Percentiles rank a stretch among this genome's conserved stretches.
Conservation (phyloP, 176 grass and related monocot genomes). For the Ensete ventricosum region DNA sequence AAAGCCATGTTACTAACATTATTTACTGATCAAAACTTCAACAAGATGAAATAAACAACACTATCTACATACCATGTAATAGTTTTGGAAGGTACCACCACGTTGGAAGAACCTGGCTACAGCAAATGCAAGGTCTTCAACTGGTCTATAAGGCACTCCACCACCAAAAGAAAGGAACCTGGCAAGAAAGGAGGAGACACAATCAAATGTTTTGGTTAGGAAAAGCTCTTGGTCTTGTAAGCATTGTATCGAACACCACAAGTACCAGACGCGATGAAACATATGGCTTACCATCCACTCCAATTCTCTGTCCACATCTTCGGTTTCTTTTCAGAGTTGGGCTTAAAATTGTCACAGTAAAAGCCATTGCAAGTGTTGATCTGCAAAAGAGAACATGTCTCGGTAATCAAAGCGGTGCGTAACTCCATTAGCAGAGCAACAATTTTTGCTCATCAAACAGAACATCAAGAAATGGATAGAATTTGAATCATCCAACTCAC, state of each 20-base stretch:
- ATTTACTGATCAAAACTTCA: neutral
- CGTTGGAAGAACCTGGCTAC: constrained; percentile 93
- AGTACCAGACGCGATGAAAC: too few species aligned
- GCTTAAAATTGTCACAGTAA: constrained; percentile 92
- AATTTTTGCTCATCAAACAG: too few species aligned
- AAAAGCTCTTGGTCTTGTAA: neutral
- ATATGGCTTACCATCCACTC: constrained; percentile 50
- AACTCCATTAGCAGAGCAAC: neutral
- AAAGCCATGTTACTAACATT: neutral
- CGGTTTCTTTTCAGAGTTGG: constrained; percentile 62
- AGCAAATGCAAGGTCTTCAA: constrained; percentile 83
- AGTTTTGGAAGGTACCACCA: constrained; percentile 97
- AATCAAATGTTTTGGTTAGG: neutral
- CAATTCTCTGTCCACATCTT: constrained; percentile 97
- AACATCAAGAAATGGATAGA: neutral
- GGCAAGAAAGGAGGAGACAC: neutral
- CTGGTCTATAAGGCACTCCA: constrained; percentile 75
- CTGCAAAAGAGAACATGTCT: constrained; percentile 25
- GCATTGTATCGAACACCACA: neutral
- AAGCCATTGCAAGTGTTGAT: constrained; percentile 99
- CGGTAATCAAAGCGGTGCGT: neutral
- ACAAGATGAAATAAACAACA: neutral
- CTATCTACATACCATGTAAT: constrained; percentile 77
- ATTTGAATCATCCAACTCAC: constrained; percentile 24
- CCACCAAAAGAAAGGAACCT: constrained; percentile 92